Conservation (phyloP, 352 stramenopile genomes). For the Phytophthora rubi region DNA sequence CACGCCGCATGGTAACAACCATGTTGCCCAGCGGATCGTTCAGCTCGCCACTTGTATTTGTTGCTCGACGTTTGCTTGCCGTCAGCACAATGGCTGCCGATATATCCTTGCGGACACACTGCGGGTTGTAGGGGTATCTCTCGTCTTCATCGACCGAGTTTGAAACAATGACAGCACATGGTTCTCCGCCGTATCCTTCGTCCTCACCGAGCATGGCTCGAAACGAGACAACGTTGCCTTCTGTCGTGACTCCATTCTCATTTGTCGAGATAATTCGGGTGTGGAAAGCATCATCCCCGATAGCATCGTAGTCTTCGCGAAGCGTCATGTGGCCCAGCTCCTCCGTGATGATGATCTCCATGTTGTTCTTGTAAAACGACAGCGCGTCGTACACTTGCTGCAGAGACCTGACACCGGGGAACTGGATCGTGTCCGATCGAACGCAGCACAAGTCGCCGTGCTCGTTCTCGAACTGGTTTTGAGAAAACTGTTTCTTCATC, state of each 20-base stretch:
- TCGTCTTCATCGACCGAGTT: conserved; percentile 43
- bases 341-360: conserved; percentile 54
- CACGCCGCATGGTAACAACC: conserved; percentile 35
- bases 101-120: conserved; percentile 36
- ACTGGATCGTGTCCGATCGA: conserved; percentile 45
- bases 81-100: conserved; percentile 35
- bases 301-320: conserved; percentile 43
- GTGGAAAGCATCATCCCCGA: conserved; percentile 29
- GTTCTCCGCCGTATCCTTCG: conserved; percentile 17
- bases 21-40: background rate
- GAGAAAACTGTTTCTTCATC: conserved; percentile 22
- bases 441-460: conserved; percentile 37
- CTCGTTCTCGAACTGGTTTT: conserved; percentile 33
- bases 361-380: conserved; percentile 44
- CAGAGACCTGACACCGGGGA: conserved; percentile 33
- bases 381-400: conserved; percentile 50
- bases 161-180: conserved; percentile 20
- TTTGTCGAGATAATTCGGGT: conserved; percentile 34
- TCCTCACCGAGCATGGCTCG: conserved; percentile 25
- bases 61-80: background rate
- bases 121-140: conserved; percentile 34
- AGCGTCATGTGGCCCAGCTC: conserved; percentile 42
- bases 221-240: conserved; percentile 43
- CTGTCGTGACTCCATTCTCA: conserved; percentile 28
- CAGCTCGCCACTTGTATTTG: background rate